Percentiles rank a stretch among this genome's conserved stretches.
Conservation (phyloP, 345 rosid genomes). For the Luvunga scandens region DNA sequence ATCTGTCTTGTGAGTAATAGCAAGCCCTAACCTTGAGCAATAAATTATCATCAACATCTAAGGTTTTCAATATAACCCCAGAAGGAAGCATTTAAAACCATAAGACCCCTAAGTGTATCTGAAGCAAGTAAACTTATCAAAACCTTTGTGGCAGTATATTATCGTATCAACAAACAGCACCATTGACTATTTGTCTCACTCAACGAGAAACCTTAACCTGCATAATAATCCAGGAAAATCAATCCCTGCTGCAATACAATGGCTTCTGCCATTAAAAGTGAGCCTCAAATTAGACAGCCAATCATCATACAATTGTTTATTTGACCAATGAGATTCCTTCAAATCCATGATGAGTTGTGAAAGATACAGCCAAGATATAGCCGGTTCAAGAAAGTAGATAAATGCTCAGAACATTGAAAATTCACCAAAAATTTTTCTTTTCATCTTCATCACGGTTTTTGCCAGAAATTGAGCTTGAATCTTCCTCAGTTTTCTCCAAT, state of each 20-base stretch:
- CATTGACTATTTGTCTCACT: not conserved
- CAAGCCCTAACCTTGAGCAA: not conserved
- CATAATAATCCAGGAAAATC: not conserved
- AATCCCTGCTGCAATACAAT: not conserved
- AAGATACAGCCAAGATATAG: not conserved
- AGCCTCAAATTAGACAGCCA: not conserved
- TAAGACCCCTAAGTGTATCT: not conserved
- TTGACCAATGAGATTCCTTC: not conserved
- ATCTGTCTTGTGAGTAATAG: not conserved
- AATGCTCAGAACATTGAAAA: not conserved
- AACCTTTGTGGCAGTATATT: not conserved
- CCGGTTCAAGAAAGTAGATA: not conserved
- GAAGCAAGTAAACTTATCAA: not conserved
- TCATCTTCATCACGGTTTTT: not conserved
- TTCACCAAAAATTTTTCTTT: not conserved
- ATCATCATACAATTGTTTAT: not conserved
- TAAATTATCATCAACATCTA: not conserved
- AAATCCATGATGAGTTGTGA: not conserved
- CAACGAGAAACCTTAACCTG: not conserved
- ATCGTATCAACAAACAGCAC: not conserved
- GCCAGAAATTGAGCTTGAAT: not conserved
- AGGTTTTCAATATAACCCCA: not conserved
- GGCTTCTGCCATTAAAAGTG: not conserved
- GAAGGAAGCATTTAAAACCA: not conserved
- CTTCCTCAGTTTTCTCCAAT: conserved; percentile 1